Percentiles rank a stretch among this genome's conserved stretches.
Conservation (phyloP, 164 flowering plant species). For the Stephania cephalantha region DNA sequence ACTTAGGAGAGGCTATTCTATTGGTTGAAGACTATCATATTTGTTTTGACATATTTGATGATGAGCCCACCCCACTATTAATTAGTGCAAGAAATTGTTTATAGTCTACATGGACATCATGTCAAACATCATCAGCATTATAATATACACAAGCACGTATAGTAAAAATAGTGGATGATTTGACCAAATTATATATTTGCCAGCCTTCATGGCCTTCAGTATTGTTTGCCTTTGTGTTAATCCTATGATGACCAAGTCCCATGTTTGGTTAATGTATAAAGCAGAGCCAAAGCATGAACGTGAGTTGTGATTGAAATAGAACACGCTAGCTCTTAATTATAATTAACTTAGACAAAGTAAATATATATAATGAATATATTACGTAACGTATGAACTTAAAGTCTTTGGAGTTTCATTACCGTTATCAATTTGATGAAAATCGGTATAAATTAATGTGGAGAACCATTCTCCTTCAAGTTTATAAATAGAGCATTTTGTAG, state of each 20-base stretch:
- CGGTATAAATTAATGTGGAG: too few species aligned
- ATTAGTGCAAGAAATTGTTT: background rate
- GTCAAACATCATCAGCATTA: background rate
- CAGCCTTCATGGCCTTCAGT: background rate
- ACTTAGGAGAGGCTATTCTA: background rate
- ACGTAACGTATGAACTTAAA: too few species aligned
- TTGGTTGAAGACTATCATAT: background rate
- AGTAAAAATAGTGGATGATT: background rate
- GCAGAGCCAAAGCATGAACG: background rate
- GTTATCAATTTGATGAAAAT: too few species aligned
- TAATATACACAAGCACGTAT: background rate
- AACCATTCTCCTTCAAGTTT: too few species aligned
- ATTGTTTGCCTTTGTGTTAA: background rate
- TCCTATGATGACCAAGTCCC: background rate
- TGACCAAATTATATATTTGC: background rate
- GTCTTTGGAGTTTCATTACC: too few species aligned
- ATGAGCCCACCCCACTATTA: background rate
- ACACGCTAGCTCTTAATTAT: too few species aligned
- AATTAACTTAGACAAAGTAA: too few species aligned
- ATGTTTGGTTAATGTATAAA: background rate
- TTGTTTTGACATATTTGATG: background rate
- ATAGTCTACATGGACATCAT: background rate
- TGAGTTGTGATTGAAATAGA: background rate
- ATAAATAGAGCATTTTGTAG: too few species aligned
- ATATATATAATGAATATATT: too few species aligned